These are phyloP conservation scores for Neophaeococcomyces mojaviensis DNA, from an alignment of 2,329 filamentous ascomycete genomes.

Conservation along the genomic window DNA sequence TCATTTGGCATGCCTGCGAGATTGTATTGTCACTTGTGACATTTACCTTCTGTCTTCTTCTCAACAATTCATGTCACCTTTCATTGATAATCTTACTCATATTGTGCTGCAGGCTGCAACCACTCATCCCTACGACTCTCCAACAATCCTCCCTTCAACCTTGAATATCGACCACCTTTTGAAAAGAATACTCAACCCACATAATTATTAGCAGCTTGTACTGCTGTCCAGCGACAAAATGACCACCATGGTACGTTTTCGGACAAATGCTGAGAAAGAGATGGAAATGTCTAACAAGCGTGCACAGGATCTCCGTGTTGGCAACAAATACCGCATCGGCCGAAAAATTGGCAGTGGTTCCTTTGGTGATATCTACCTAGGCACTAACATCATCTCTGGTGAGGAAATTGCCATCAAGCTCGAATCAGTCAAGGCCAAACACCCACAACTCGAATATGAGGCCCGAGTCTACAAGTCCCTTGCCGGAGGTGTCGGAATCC, in stretches of 20 bases:
- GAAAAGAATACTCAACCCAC: not conserved
- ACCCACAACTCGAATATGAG: constrained; percentile 97
- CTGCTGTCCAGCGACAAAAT: constrained; percentile 35
- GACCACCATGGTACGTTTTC: constrained; percentile 54
- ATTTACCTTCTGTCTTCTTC: not conserved
- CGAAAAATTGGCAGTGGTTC: constrained; percentile 97
- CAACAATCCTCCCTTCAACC: constrained; percentile 5
- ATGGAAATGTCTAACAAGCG: constrained; percentile 30
- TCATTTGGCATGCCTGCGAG: not conserved
- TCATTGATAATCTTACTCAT: constrained; percentile 5
- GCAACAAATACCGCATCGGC: constrained; percentile 99
- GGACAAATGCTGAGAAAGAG: not conserved
- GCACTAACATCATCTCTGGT: constrained; percentile 98
- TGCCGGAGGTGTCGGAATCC: constrained; percentile 93
- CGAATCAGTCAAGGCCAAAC: constrained; percentile 98
- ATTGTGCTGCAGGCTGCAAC: constrained; percentile 18
- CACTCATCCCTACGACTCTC: constrained; percentile 10
- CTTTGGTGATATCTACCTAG: constrained; percentile 97
- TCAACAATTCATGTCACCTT: not conserved
- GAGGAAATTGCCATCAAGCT: constrained; percentile 99
- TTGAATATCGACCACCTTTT: not conserved
- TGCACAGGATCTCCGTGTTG: constrained; percentile 86
- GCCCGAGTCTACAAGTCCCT: constrained; percentile 82
- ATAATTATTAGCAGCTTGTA: constrained; percentile 9
- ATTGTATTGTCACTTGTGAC: not conserved